Evolutionary conservation across 2,329 filamentous ascomycete genomes (phyloP).

Genomic region (Elsinoe fawcettii): DNA sequence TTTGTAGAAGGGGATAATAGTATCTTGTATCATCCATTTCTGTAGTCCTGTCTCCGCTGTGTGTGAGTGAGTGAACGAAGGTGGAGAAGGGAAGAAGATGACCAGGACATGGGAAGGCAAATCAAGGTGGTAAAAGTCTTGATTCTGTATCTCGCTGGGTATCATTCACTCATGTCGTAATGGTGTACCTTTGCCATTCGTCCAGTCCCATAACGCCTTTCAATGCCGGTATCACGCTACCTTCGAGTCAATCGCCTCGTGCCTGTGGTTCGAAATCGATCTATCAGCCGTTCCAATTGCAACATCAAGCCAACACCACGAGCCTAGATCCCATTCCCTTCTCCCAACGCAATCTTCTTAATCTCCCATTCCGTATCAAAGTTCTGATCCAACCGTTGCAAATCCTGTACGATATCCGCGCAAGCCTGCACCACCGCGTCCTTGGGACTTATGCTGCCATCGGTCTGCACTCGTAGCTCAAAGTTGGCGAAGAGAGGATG

Average conservation of each 20-base stretch:
- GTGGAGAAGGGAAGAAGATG: too few relatives aligned
- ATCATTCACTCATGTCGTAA: not conserved
- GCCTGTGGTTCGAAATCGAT: not conserved
- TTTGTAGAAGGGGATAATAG: not conserved
- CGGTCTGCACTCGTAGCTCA: conserved; percentile 79
- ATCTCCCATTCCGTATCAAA: conserved; percentile 91
- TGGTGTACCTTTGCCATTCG: not conserved
- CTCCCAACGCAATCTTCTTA: conserved; percentile 60
- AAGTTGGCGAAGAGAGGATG: conserved; percentile 43
- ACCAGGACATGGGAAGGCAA: not conserved
- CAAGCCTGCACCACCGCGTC: conserved; percentile 76
- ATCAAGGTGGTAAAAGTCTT: not conserved
- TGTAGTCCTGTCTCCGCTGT: not conserved
- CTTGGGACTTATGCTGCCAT: conserved; percentile 80
- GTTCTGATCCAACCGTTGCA: conserved; percentile 72
- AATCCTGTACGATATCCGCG: conserved; percentile 71
- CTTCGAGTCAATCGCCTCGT: not conserved
- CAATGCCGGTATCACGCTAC: too few relatives aligned
- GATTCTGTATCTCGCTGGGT: not conserved
- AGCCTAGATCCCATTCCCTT: not conserved
- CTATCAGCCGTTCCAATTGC: not conserved
- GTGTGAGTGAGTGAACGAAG: not conserved
- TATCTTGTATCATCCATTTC: not conserved
- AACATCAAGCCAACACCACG: too few relatives aligned
- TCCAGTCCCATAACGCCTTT: not conserved